Percentiles rank a stretch among this genome's conserved stretches.
These are phyloP conservation scores for rapeseed (Brassica napus) DNA, from an alignment of 345 rosid species.

Conservation along the genomic window DNA sequence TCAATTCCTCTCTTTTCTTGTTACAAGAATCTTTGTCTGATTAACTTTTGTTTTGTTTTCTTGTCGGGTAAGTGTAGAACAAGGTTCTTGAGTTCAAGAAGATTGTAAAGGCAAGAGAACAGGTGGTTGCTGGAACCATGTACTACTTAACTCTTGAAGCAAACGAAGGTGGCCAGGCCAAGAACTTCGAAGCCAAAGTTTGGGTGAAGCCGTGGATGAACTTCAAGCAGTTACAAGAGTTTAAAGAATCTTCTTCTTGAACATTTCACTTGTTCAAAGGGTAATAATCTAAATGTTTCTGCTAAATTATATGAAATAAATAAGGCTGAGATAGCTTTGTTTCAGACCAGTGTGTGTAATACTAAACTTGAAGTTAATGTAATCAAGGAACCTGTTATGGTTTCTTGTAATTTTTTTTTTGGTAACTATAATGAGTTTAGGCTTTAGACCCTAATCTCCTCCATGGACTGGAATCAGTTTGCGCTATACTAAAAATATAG, in stretches of 20 bases:
- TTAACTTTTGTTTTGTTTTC: not conserved
- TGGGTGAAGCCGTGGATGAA: slow-evolving; percentile 92
- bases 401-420: not conserved
- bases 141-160: slow-evolving; percentile 70
- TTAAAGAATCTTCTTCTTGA: slow-evolving; percentile 47
- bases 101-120: slow-evolving; percentile 68
- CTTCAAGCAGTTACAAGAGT: slow-evolving; percentile 70
- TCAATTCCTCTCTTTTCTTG: slow-evolving; percentile 16
- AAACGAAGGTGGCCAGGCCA: slow-evolving; percentile 58
- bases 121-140: slow-evolving; percentile 74
- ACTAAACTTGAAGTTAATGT: slow-evolving; percentile 1
- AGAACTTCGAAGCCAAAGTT: slow-evolving; percentile 72
- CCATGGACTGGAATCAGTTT: not conserved
- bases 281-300: slow-evolving; percentile 4
- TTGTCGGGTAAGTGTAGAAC: slow-evolving; percentile 10
- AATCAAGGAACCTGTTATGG: slow-evolving; percentile 23
- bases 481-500: not conserved
- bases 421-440: not conserved
- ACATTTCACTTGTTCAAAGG: not conserved
- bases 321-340: not conserved
- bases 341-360: not conserved
- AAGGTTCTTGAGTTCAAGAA: slow-evolving; percentile 59
- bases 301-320: not conserved
- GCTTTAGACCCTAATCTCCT: not conserved
- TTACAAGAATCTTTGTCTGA: slow-evolving; percentile 14